Evolutionary conservation across 805 yeast species (phyloP).

Genomic region (Candida easanensis): DNA sequence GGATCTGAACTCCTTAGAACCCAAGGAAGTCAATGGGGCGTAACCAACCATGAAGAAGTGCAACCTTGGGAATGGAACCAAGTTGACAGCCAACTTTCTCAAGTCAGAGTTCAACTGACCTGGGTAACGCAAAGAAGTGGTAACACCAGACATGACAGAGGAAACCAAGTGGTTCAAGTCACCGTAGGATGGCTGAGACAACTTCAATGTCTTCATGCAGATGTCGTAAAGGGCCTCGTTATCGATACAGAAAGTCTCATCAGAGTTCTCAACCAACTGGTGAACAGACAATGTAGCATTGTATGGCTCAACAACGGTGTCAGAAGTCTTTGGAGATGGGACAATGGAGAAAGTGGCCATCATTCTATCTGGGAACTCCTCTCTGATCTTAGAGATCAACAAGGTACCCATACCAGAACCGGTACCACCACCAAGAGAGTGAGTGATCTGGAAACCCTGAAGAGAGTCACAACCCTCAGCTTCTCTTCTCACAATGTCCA

Average conservation of each 20-base stretch:
- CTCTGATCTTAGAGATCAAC: constrained; percentile 85
- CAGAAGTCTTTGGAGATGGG: constrained; percentile 96
- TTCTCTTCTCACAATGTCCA: constrained; percentile 94
- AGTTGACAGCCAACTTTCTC: constrained; percentile 96
- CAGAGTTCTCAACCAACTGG: constrained; percentile 96
- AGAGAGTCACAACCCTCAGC: constrained; percentile 96
- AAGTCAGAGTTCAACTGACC: constrained; percentile 97
- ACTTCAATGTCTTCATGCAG: constrained; percentile 93
- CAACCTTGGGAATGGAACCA: constrained; percentile 98
- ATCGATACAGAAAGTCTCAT: constrained; percentile 98
- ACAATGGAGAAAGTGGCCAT: constrained; percentile 97
- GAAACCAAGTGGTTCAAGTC: constrained; percentile 92
- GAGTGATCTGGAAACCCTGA: constrained; percentile 96
- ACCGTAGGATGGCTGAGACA: constrained; percentile 82
- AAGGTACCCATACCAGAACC: constrained; percentile 98
- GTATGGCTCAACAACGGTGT: constrained; percentile 97
- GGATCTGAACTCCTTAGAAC: constrained; percentile 92
- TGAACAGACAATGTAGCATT: constrained; percentile 96
- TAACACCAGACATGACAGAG: constrained; percentile 96
- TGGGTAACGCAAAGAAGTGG: constrained; percentile 95
- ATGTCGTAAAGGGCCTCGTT: constrained; percentile 98
- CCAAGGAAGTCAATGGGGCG: constrained; percentile 91
- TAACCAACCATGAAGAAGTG: constrained; percentile 99
- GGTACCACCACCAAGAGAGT: constrained; percentile 98
- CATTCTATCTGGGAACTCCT: constrained; percentile 94